These are phyloP conservation scores for Backusella luteola DNA, from an alignment of 192 early-diverging fungal species.

Conservation along the genomic window DNA sequence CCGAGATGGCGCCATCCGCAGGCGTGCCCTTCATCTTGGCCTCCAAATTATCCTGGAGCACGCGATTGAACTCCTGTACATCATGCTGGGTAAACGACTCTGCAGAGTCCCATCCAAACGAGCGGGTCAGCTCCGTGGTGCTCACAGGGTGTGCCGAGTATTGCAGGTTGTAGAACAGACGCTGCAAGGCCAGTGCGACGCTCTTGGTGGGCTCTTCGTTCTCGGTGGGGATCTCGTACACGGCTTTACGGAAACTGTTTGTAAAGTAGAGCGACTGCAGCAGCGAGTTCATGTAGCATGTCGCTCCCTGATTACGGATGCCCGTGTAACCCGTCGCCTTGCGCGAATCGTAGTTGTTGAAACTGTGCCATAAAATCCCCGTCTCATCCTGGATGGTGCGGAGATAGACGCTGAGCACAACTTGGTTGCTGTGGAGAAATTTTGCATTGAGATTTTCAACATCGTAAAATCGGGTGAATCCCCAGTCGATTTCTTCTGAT, in stretches of 20 bases:
- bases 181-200: constrained; percentile 88
- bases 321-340: constrained; percentile 90
- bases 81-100: constrained; percentile 99
- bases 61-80: constrained; percentile 96
- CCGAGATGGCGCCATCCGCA: constrained; percentile 88
- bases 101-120: constrained; percentile 96
- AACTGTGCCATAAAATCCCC: constrained; percentile 88
- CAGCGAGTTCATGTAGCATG: constrained; percentile 99
- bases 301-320: constrained; percentile 95
- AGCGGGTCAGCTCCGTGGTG: constrained; percentile 94
- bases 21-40: constrained; percentile 95
- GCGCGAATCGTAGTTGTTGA: constrained; percentile 85
- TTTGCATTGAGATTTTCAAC: constrained; percentile 45
- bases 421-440: constrained; percentile 66
- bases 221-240: constrained; percentile 91
- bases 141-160: constrained; percentile 68
- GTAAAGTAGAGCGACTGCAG: constrained; percentile 95
- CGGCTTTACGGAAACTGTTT: constrained; percentile 88
- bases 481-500: constrained; percentile 89
- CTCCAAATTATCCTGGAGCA: constrained; percentile 96
- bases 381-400: constrained; percentile 81
- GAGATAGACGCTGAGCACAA: constrained; percentile 71
- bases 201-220: constrained; percentile 84
- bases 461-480: constrained; percentile 84
- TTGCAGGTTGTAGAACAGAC: constrained; percentile 92